A percentile compares a stretch with the other conserved stretches of the same genome.
Conservation (phyloP, 371 early-diverging fungal species). For the Apophysomyces variabilis region DNA sequence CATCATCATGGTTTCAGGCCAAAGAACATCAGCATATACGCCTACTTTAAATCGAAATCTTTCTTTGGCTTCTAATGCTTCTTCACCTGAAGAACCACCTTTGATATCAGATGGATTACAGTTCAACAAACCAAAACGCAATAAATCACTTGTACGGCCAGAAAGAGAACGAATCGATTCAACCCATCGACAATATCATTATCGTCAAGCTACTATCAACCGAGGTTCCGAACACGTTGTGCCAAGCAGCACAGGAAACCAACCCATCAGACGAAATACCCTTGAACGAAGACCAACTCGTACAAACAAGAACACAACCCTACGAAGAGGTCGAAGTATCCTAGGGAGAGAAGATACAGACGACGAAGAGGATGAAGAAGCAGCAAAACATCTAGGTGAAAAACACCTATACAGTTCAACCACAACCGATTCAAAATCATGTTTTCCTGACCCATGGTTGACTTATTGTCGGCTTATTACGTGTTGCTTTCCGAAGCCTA, state of each 20-base stretch:
- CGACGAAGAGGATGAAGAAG: conserved; percentile 36
- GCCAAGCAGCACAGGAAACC: conserved; percentile 46
- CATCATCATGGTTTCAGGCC: neutral
- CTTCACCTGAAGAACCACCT: conserved; percentile 5
- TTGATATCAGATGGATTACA: conserved; percentile 9
- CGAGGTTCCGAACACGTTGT: conserved; percentile 31
- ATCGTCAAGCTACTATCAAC: conserved; percentile 44
- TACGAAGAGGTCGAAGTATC: conserved; percentile 50
- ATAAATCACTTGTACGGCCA: conserved; percentile 74
- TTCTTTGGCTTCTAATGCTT: conserved; percentile 5
- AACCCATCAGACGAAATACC: conserved; percentile 21
- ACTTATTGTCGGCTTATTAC: conserved; percentile 56
- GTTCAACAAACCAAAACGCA: conserved; percentile 38
- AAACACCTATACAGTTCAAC: conserved; percentile 13
- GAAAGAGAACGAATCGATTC: conserved; percentile 68
- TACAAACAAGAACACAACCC: conserved; percentile 22
- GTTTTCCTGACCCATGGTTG: conserved; percentile 46
- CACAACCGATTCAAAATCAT: conserved; percentile 4
- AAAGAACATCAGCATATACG: conserved; percentile 6
- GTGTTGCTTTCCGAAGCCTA: conserved; percentile 52
- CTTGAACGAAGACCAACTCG: conserved; percentile 26
- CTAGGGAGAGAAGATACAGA: conserved; percentile 39
- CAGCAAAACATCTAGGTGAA: conserved; percentile 34
- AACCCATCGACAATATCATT: conserved; percentile 59
- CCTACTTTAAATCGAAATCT: conserved; percentile 10